A percentile compares a stretch with the other conserved stretches of the same genome.
Conservation (phyloP, 768 basidiomycete genomes). For the Mycena venus region DNA sequence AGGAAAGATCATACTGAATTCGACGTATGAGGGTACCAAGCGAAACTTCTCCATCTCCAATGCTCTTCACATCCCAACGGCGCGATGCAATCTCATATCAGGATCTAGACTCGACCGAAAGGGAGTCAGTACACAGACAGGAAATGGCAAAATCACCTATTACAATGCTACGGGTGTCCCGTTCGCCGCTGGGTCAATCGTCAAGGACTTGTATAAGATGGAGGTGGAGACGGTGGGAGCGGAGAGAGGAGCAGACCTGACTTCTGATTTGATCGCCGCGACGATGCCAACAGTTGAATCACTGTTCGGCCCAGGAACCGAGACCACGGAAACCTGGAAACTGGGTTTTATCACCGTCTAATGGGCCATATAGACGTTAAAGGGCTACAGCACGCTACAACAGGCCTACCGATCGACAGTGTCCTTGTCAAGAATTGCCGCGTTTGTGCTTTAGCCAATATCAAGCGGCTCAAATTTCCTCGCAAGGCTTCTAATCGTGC, state of each 20-base stretch:
- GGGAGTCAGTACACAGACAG: constrained; percentile 23
- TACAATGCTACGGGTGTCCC: constrained; percentile 1
- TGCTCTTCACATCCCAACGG: constrained; percentile 15
- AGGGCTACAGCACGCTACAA: constrained; percentile 28
- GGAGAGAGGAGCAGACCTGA: not conserved
- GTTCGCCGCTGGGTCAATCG: constrained; percentile 6
- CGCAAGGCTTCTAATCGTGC: constrained; percentile 20
- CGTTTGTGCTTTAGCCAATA: constrained; percentile 26
- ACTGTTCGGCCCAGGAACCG: constrained; percentile 10
- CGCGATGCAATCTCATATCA: constrained; percentile 27
- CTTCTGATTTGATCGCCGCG: constrained; percentile 14
- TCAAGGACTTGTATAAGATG: constrained; percentile 19
- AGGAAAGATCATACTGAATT: constrained; percentile 10
- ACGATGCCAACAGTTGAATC: not conserved
- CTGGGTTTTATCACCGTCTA: constrained; percentile 13
- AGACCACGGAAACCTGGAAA: not conserved
- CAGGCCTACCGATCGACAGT: constrained; percentile 23
- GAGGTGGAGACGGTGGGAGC: constrained; percentile 4
- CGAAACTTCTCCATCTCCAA: constrained; percentile 3
- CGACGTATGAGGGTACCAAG: not conserved
- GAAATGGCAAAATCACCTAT: constrained; percentile 16
- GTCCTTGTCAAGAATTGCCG: constrained; percentile 23
- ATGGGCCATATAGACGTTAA: constrained; percentile 33
- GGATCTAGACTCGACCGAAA: constrained; percentile 22
- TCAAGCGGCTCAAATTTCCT: constrained; percentile 21